Evolutionary conservation across 2,329 filamentous ascomycete species (phyloP).

Genomic region (Nemania bipapillata): DNA sequence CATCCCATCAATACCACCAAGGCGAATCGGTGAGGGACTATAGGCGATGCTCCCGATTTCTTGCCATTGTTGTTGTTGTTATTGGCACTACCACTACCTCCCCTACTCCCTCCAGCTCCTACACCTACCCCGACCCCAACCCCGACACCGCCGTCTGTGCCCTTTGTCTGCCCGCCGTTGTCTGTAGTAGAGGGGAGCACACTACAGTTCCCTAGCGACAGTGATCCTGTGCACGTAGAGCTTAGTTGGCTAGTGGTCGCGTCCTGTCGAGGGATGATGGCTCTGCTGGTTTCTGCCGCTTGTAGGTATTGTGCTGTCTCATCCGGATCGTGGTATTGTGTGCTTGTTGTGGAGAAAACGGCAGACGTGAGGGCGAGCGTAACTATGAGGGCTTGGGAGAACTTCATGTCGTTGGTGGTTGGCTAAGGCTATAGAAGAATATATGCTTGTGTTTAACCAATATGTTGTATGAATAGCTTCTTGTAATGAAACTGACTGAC

Average conservation of each 20-base stretch:
- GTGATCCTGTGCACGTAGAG: neutral
- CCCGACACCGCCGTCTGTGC: too few relatives aligned
- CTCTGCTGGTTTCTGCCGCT: neutral
- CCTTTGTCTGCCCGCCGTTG: neutral
- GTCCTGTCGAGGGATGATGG: too few relatives aligned
- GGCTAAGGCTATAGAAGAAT: neutral
- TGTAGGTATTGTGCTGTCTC: neutral
- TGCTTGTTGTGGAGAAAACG: neutral
- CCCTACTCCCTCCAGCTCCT: too few relatives aligned
- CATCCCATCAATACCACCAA: neutral
- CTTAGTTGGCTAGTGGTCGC: neutral
- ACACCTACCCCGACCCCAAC: neutral
- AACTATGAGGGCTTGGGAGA: neutral
- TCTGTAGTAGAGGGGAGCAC: neutral
- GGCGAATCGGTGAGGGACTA: neutral
- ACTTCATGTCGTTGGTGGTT: slow-evolving; percentile 2
- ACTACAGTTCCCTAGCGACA: neutral
- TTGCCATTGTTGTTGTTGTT: neutral
- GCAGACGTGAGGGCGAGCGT: neutral
- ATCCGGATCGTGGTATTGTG: neutral
- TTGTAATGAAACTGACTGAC: neutral
- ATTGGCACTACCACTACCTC: too few relatives aligned
- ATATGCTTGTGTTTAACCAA: neutral
- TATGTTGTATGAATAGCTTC: neutral
- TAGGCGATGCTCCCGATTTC: neutral